Evolutionary conservation across 2,329 filamentous ascomycete genomes (phyloP), one percentile per base, ranked within the genome.

Genomic region (Phaeomoniella chlamydospora): DNA sequence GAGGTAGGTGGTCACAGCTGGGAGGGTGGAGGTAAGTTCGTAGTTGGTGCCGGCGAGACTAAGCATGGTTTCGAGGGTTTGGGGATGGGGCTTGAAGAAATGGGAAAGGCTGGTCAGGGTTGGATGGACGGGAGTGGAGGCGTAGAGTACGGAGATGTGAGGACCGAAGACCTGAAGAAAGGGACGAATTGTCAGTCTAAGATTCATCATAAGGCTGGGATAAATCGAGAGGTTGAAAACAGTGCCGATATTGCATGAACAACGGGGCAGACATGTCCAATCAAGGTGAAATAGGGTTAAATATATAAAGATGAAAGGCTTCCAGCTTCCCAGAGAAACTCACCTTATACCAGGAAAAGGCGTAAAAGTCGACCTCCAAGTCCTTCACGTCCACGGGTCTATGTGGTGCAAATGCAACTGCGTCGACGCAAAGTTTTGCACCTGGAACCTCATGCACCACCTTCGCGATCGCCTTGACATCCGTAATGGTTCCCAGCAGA

Each of bases 281-380:
- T n/a, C n/a, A n/a, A n/a, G n/a, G n/a, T n/a, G n/a, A n/a, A n/a
- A n/a, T n/a, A n/a, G n/a, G n/a, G n/a, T n/a, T n/a, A n/a, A n/a
- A n/a, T n/a, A n/a, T n/a, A n/a, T n/a, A n/a, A n/a, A n/a, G n/a
- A n/a, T n/a, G n/a, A n/a, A n/a, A n/a, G n/a, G n/a, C n/a, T n/a
- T n/a, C n/a, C n/a, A n/a, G n/a, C n/a, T n/a, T n/a, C n/a, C n/a
- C n/a, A n/a, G n/a, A n/a, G n/a, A n/a, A n/a, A 26, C 22, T 26
- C 22, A 26, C 72, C 53, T 88, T 88, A 58, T 87, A 87, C 81
- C 80, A 87, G 0, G 69, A 77, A 50, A 87, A 84, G n/a, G 67
- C 59, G 53, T 87, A 88, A 45, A 86, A 77, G 50, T 88, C 82
- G 0, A 80, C 77, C 1, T 69, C 80, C 0, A 84, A 62, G 0